These are phyloP conservation scores for Plasmodium knowlesi DNA, from an alignment of 169 alveolate genomes.

Conservation along the genomic window DNA sequence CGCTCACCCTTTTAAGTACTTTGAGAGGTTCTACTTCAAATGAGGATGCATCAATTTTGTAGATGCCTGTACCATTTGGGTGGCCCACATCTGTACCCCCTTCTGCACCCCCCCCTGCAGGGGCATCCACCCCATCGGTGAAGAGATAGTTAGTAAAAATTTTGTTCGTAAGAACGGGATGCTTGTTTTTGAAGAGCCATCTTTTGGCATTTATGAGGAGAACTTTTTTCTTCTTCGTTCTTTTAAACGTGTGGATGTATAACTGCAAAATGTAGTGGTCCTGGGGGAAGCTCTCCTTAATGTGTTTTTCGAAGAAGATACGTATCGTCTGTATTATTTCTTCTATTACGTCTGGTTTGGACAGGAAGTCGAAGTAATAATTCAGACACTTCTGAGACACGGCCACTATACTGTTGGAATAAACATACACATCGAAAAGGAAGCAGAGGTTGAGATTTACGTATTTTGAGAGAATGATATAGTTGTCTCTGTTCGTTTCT, in stretches of 20 bases:
- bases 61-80: neutral
- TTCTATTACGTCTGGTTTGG: constrained; percentile 8
- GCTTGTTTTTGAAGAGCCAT: constrained; percentile 62
- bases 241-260: constrained; percentile 48
- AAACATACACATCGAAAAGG: constrained; percentile 49
- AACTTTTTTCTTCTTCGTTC: constrained; percentile 43
- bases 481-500: neutral
- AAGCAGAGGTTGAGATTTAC: constrained; percentile 57
- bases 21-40: neutral
- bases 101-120: neutral
- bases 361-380: constrained; percentile 25
- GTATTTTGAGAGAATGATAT: constrained; percentile 35
- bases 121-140: neutral
- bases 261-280: constrained; percentile 30
- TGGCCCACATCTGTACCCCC: neutral
- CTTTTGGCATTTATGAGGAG: constrained; percentile 53
- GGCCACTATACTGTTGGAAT: constrained; percentile 16
- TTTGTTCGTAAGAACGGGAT: constrained; percentile 21
- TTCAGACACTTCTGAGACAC: constrained; percentile 61
- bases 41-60: neutral
- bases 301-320: constrained; percentile 8
- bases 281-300: constrained; percentile 8
- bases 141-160: constrained; percentile 28
- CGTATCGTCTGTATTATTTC: constrained; percentile 26
- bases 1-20: neutral